Conservation (phyloP, 495 filamentous ascomycete genomes). For the Aspergillus saccharolyticus region DNA sequence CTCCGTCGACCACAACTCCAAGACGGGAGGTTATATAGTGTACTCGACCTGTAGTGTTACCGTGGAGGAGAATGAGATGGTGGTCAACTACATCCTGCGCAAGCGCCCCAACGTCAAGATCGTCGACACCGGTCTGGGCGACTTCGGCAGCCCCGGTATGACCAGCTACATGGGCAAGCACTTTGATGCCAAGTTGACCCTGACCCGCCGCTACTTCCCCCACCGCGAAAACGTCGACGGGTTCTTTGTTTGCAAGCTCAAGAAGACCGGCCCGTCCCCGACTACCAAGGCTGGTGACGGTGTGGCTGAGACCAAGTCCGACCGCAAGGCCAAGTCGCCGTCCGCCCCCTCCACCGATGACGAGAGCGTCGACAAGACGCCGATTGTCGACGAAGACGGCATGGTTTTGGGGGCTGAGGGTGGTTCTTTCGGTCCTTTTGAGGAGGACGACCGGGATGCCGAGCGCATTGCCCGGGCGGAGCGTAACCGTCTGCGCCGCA, state of each 20-base stretch:
- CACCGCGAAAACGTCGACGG: slow-evolving; percentile 96
- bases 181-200: slow-evolving; percentile 78
- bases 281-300: slow-evolving; percentile 40
- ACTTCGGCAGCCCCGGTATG: slow-evolving; percentile 92
- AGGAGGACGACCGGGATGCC: slow-evolving; percentile 47
- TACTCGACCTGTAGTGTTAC: slow-evolving; percentile 92
- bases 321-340: slow-evolving; percentile 16
- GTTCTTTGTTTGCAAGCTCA: slow-evolving; percentile 97
- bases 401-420: slow-evolving; percentile 27
- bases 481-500: slow-evolving; percentile 54
- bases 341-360: slow-evolving; percentile 25
- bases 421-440: slow-evolving; percentile 59
- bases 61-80: slow-evolving; percentile 88
- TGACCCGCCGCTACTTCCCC: slow-evolving; percentile 87
- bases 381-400: slow-evolving; percentile 41
- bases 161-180: slow-evolving; percentile 80
- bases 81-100: slow-evolving; percentile 86
- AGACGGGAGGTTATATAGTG: slow-evolving; percentile 89
- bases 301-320: slow-evolving; percentile 16
- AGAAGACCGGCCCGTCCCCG: slow-evolving; percentile 78
- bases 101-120: slow-evolving; percentile 91
- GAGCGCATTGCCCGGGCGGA: slow-evolving; percentile 36
- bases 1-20: slow-evolving; percentile 76
- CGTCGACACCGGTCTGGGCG: slow-evolving; percentile 79
- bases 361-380: slow-evolving; percentile 41